Conservation (phyloP, 2,329 filamentous ascomycete genomes). For the Achaetomium macrosporum region DNA sequence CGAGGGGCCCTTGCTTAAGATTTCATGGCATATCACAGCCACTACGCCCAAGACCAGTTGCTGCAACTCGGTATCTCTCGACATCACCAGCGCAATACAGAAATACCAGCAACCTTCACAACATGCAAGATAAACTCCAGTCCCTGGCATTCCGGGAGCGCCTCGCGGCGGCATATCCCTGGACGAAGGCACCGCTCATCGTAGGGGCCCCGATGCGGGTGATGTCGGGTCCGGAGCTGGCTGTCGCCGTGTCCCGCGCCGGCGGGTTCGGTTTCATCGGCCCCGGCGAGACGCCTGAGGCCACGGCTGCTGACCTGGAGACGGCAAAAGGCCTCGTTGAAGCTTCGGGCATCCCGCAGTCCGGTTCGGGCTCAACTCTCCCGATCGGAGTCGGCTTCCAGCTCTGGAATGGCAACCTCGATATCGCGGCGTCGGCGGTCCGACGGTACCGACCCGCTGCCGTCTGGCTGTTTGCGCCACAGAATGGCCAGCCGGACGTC, state of each 20-base stretch:
- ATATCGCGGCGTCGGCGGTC: slow-evolving; percentile 28
- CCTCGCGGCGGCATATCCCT: slow-evolving; percentile 36
- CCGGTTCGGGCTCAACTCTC: slow-evolving; percentile 23
- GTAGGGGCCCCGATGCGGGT: slow-evolving; percentile 63
- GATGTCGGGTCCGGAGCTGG: slow-evolving; percentile 50
- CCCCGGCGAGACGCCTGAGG: slow-evolving; percentile 32
- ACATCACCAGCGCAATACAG: too few relatives aligned
- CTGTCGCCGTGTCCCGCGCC: slow-evolving; percentile 60
- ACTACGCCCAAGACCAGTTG: too few relatives aligned
- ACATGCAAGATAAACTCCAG: slow-evolving; percentile 4
- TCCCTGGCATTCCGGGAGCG: slow-evolving; percentile 3
- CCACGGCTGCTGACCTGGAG: slow-evolving; percentile 29
- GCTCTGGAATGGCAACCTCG: slow-evolving; percentile 39
- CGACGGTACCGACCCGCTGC: slow-evolving; percentile 32
- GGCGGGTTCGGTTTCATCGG: slow-evolving; percentile 58
- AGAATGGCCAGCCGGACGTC: slow-evolving; percentile 31
- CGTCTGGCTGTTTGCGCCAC: slow-evolving; percentile 44
- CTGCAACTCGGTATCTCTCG: too few relatives aligned
- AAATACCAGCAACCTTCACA: not conserved
- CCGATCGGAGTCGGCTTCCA: slow-evolving; percentile 45
- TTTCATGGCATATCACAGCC: too few relatives aligned
- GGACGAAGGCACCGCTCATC: slow-evolving; percentile 53
- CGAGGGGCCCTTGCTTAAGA: too few relatives aligned
- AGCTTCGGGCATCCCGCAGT: slow-evolving; percentile 10
- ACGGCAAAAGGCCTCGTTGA: slow-evolving; percentile 23